Conservation (phyloP, 352 stramenopile genomes). For the Phytopythium oedochilum region DNA sequence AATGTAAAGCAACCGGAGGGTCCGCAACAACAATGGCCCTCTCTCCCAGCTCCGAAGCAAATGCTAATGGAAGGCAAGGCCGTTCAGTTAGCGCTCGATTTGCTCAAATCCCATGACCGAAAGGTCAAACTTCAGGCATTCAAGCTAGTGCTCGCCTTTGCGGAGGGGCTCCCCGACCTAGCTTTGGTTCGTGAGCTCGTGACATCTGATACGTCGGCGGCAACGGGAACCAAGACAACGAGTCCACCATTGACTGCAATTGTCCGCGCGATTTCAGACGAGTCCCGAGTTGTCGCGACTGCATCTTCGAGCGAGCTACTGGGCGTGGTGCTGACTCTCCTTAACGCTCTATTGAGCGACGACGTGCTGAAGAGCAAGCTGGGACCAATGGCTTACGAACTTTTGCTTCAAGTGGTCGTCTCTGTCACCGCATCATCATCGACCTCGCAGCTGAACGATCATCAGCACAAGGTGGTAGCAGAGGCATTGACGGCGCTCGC, state of each 20-base stretch:
- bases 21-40: conserved; percentile 7
- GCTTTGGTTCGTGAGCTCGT: conserved; percentile 19
- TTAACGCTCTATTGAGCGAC: conserved; percentile 46
- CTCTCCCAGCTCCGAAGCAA: background rate
- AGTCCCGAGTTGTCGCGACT: conserved; percentile 9
- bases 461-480: conserved; percentile 26
- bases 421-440: conserved; percentile 7
- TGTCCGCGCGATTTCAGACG: conserved; percentile 46
- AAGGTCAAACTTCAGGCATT: conserved; percentile 48
- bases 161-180: conserved; percentile 31
- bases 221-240: conserved; percentile 16
- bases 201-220: conserved; percentile 17
- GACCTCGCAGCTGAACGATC: conserved; percentile 1
- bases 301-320: conserved; percentile 8
- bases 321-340: conserved; percentile 33
- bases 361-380: conserved; percentile 50
- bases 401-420: conserved; percentile 47
- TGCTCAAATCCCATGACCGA: conserved; percentile 33
- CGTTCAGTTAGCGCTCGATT: conserved; percentile 31
- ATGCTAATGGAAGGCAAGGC: conserved; percentile 33
- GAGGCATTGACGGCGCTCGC: conserved; percentile 49
- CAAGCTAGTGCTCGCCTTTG: conserved; percentile 31
- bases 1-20: conserved; percentile 7
- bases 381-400: conserved; percentile 52
- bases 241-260: conserved; percentile 39